Evolutionary conservation across 2,329 filamentous ascomycete species (phyloP).

Genomic region (Rhynchosporium agropyri): DNA sequence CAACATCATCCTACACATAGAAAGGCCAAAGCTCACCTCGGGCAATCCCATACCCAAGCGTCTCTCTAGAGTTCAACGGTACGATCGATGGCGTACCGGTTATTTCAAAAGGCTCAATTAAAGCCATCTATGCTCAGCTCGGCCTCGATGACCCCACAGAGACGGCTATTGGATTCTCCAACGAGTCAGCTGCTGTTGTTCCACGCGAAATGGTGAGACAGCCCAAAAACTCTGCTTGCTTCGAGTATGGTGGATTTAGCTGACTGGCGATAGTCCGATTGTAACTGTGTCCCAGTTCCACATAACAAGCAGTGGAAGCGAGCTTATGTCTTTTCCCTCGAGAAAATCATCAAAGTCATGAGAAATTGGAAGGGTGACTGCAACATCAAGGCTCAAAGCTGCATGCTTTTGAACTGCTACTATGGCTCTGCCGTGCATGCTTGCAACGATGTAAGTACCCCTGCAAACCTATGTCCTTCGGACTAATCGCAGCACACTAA

Average conservation of each 20-base stretch:
- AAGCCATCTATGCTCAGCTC: neutral
- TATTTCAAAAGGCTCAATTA: neutral
- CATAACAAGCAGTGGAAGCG: neutral
- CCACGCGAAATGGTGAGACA: too few relatives aligned
- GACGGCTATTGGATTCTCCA: too few relatives aligned
- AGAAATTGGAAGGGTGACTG: neutral
- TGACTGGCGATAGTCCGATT: too few relatives aligned
- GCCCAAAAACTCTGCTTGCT: too few relatives aligned
- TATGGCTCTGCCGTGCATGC: conserved; percentile 4
- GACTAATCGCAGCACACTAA: too few relatives aligned
- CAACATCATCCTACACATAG: too few relatives aligned
- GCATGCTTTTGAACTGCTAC: conserved; percentile 5
- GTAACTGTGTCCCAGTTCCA: neutral
- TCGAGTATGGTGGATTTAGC: too few relatives aligned
- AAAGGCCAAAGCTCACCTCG: too few relatives aligned
- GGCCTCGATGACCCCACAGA: neutral
- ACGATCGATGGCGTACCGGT: neutral
- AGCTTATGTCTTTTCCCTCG: conserved; percentile 7
- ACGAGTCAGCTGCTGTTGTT: too few relatives aligned
- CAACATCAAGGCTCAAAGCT: conserved; percentile 4
- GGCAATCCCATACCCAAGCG: too few relatives aligned
- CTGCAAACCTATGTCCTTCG: neutral
- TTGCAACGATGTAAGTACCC: conserved; percentile 4
- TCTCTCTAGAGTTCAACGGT: neutral
- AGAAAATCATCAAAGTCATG: neutral